Evolutionary conservation across 176 grass and related monocot genomes (phyloP), one percentile per base, ranked within the genome.

Genomic region (Oryza australiensis): DNA sequence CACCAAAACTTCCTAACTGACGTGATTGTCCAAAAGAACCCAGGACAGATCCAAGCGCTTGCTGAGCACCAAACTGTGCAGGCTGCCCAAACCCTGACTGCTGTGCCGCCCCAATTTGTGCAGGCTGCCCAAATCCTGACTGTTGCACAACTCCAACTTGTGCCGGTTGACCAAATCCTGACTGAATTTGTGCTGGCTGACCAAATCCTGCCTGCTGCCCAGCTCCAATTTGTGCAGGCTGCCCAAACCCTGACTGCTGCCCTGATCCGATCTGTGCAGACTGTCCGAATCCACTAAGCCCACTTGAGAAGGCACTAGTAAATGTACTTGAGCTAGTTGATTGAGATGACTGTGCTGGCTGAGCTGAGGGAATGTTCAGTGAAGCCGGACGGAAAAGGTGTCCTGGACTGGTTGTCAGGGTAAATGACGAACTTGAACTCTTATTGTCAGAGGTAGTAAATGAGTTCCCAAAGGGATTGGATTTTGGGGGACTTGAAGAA

Each of bases 1-100:
- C 76, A 64, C 76, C 73, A 68, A 92, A 82, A 18, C 90, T 82
- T 89, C 95, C 95, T 66, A 94, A 63, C 73, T 98, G 95, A 45
- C 92, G 95, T 26, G 95, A 93, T 83, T 98, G 92, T 82, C 95
- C 95, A 79, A 95, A 98, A 87, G 95, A 76, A 81, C 95, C 92
- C 40, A 98, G 86, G 81, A 95, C 95, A 64, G 90, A 95, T 70
- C 95, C 95, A 88, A 98, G 92, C 0, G 73, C 92, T 78, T 98
- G 95, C 80, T 94, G 92, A 72, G 88, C 63, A 83, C 85, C 93
- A 83, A 95, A 83, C 29, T 92, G 93, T 77, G 94, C 72, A 76
- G 86, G 92, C 37, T 93, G 83, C 38, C 88, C 92, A 73, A 92
- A 94, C 7, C 91, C 91, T 79, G 86, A 74, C 37, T 73, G 89